Evolutionary conservation across 2,329 filamentous ascomycete genomes (phyloP), one percentile per base, ranked within the genome.

Genomic region (Cytospora leucostoma): DNA sequence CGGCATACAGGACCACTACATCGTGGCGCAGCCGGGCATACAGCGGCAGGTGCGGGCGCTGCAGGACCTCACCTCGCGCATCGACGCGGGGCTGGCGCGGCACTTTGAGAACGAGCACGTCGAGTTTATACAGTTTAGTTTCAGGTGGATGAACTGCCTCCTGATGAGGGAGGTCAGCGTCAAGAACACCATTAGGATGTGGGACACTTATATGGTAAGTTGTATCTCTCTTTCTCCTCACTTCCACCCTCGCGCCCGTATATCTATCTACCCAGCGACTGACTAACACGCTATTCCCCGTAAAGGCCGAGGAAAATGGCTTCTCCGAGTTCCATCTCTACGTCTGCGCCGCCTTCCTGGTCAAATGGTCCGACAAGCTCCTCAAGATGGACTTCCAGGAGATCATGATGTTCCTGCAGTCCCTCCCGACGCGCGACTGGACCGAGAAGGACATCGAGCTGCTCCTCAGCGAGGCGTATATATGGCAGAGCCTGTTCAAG

Each of bases 141-240:
- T 99, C 75, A 85, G 95, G 62, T 99, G 95, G 95, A 99, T 99
- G 95, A 99, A 99, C 72, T 99, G 95, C 75, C 85, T 99, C 59
- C 82, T 99, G 68, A 99, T 99, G 95, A 86, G 95, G 67, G 95
- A 99, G 78, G 91, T 99, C 68, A 97, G 91, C 73, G 94, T 99
- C 63, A 91, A 89, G 75, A 98, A 97, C 74, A 97, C 93, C 0
- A 96, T 99, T 67, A 85, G 95, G 70, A 99, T 99, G 95, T 99
- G 95, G 95, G 95, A 99, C 76, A 99, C 95, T 33, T 99, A 99
- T 78, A 85, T 99, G 79, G 94, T 97, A 80, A 74, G 87, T 78
- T 58, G 7, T 15, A 54, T 34, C 35, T 61, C 62, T 32, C 35
- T n/a, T n/a, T 53, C 33, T 27, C 50, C 34, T 7, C 17, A 2